phyloP scores from a whole-genome alignment of 805 yeast genomes.

The Candida pseudofarinosa region DNA sequence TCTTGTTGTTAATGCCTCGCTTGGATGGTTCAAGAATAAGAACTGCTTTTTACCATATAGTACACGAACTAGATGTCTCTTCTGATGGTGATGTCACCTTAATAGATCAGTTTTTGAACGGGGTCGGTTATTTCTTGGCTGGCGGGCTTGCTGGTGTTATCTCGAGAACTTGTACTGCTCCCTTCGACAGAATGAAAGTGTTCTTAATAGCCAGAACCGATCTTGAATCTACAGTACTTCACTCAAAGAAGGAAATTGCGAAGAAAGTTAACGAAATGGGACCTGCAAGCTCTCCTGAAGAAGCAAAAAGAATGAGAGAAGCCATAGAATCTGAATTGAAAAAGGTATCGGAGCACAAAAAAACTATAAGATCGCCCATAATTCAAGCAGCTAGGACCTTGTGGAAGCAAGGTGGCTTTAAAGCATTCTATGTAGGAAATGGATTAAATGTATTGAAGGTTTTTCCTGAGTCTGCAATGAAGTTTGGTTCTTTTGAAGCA shows the following conservation, averaged over 20 bases:
- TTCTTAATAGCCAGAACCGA: conserved; percentile 90
- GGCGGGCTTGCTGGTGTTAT: conserved; percentile 97
- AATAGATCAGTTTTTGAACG: conserved; percentile 71
- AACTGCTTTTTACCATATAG: conserved; percentile 78
- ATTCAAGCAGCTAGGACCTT: conserved; percentile 75
- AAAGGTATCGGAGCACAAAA: conserved; percentile 36
- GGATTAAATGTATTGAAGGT: conserved; percentile 91
- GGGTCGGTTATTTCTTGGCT: conserved; percentile 86
- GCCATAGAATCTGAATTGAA: conserved; percentile 24
- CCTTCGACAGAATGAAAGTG: conserved; percentile 92
- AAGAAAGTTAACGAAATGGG: conserved; percentile 33
- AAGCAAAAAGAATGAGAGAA: conserved; percentile 26
- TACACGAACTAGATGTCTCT: conserved; percentile 73
- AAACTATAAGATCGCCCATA: conserved; percentile 64
- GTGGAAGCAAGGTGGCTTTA: conserved; percentile 84
- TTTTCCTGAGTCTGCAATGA: conserved; percentile 96
- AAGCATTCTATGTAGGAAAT: conserved; percentile 90
- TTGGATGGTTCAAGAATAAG: conserved; percentile 68
- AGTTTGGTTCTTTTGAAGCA: conserved; percentile 91
- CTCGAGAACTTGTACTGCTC: conserved; percentile 95
- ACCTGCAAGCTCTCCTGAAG: conserved; percentile 30
- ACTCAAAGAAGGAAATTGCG: conserved; percentile 46
- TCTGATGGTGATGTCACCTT: conserved; percentile 92
- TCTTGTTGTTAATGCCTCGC: conserved; percentile 78
- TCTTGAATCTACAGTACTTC: conserved; percentile 63